Evolutionary conservation across 805 yeast species (phyloP).

Genomic region (Yarrowia keelungensis): DNA sequence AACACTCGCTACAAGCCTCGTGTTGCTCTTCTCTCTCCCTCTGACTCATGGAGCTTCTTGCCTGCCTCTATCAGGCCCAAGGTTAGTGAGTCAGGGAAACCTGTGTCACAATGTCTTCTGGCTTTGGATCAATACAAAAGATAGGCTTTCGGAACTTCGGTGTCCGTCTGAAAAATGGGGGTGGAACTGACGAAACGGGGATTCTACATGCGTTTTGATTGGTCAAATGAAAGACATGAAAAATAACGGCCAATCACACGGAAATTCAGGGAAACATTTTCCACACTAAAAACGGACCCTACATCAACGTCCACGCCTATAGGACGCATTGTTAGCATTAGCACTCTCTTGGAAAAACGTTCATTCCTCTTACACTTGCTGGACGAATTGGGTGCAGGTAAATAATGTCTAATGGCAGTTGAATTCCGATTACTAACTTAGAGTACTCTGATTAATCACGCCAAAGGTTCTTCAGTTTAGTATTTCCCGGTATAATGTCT

Average conservation of each 20-base stretch:
- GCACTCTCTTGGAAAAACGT: neutral
- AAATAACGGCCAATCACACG: neutral
- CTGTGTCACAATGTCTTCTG: neutral
- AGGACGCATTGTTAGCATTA: constrained; percentile 2
- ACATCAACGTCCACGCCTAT: constrained; percentile 1
- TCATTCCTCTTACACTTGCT: neutral
- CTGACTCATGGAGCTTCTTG: neutral
- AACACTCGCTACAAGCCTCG: neutral
- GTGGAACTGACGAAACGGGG: neutral
- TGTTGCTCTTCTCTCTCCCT: neutral
- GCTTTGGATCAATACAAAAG: constrained; percentile 1
- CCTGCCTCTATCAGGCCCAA: constrained; percentile 3
- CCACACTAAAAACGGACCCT: constrained; percentile 13
- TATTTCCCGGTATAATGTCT: constrained; percentile 30
- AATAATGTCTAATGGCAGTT: constrained; percentile 15
- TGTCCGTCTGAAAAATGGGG: neutral
- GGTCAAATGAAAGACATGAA: neutral
- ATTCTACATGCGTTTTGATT: neutral
- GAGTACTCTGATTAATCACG: neutral
- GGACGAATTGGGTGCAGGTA: constrained; percentile 11
- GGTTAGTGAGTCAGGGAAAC: constrained; percentile 21
- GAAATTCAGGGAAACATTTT: neutral
- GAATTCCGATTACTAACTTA: constrained; percentile 22
- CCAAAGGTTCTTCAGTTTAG: constrained; percentile 6
- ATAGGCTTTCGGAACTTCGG: constrained; percentile 18